phyloP scores from a whole-genome alignment of 106 monocot genomes.

The Vanilla planifolia region DNA sequence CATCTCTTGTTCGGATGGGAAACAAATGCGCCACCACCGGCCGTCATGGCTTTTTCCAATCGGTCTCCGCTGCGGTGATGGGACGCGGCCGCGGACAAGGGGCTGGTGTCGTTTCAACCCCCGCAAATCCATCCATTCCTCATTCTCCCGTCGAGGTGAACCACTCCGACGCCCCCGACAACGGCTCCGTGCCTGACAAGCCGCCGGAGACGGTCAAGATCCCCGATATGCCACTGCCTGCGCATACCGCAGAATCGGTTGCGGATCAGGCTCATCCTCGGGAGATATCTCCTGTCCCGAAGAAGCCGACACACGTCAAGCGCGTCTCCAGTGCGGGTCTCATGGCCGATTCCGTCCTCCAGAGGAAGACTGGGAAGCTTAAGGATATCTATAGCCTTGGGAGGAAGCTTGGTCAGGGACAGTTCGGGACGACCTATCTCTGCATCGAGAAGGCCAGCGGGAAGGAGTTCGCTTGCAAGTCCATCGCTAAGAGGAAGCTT shows the following conservation, averaged over 20 bases:
- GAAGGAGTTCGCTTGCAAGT: conserved; percentile 23
- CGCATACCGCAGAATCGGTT: neutral
- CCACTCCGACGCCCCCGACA: neutral
- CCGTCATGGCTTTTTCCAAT: conserved; percentile 4
- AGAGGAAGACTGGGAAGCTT: conserved; percentile 15
- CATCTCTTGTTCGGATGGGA: conserved; percentile 1
- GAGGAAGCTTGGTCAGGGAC: conserved; percentile 26
- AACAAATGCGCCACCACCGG: neutral
- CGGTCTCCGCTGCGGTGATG: conserved; percentile 1
- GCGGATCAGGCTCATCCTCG: neutral
- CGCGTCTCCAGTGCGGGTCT: conserved; percentile 12
- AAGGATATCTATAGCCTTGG: conserved; percentile 22
- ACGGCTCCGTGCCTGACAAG: neutral
- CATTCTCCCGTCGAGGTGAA: neutral
- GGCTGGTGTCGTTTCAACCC: neutral
- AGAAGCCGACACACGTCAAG: conserved; percentile 11
- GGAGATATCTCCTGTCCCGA: neutral
- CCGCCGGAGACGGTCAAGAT: neutral
- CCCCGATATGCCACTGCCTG: neutral
- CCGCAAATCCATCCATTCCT: neutral
- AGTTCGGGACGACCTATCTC: conserved; percentile 22
- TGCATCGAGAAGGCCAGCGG: conserved; percentile 18
- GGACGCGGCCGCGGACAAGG: neutral
- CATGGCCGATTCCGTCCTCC: conserved; percentile 13
- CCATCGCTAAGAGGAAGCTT: conserved; percentile 25